Evolutionary conservation across 805 yeast genomes (phyloP).

Genomic region (Jamesozyma hellenica): DNA sequence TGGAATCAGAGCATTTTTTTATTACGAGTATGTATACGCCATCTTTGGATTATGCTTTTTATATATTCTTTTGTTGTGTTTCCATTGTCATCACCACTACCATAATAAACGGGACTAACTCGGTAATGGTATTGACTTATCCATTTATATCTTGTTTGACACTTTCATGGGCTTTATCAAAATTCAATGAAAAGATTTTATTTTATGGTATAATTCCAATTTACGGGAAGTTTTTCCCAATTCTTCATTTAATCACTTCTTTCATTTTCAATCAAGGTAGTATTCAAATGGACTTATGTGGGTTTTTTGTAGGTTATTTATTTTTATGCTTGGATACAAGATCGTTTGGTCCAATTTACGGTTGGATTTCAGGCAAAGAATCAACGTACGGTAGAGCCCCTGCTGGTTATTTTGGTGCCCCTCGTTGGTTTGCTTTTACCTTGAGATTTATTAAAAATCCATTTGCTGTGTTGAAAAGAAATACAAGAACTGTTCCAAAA

Average conservation of each 20-base stretch:
- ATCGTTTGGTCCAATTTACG: constrained; percentile 41
- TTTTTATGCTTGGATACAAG: constrained; percentile 55
- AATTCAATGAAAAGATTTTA: constrained; percentile 42
- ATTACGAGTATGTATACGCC: constrained; percentile 9
- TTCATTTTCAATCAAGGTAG: constrained; percentile 37
- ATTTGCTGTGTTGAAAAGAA: neutral
- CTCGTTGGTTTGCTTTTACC: constrained; percentile 11
- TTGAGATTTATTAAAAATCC: constrained; percentile 5
- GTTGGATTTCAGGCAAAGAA: constrained; percentile 15
- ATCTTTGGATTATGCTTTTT: constrained; percentile 19
- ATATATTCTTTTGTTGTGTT: constrained; percentile 16
- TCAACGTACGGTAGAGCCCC: constrained; percentile 16
- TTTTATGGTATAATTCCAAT: constrained; percentile 44
- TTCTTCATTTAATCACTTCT: constrained; percentile 29
- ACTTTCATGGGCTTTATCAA: constrained; percentile 51
- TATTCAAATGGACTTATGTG: constrained; percentile 36
- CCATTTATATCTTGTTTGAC: constrained; percentile 32
- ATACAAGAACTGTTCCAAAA: neutral
- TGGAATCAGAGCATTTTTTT: constrained; percentile 18
- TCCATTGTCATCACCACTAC: constrained; percentile 9
- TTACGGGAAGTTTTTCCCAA: constrained; percentile 47
- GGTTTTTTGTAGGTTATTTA: constrained; percentile 46
- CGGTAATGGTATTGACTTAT: constrained; percentile 13
- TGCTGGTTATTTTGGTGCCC: constrained; percentile 20
- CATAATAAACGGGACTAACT: constrained; percentile 6